A percentile compares a stretch with the other conserved stretches of the same genome.
These are phyloP conservation scores for Aspergillus haitiensis DNA, from an alignment of 495 filamentous ascomycete species.

Conservation along the genomic window DNA sequence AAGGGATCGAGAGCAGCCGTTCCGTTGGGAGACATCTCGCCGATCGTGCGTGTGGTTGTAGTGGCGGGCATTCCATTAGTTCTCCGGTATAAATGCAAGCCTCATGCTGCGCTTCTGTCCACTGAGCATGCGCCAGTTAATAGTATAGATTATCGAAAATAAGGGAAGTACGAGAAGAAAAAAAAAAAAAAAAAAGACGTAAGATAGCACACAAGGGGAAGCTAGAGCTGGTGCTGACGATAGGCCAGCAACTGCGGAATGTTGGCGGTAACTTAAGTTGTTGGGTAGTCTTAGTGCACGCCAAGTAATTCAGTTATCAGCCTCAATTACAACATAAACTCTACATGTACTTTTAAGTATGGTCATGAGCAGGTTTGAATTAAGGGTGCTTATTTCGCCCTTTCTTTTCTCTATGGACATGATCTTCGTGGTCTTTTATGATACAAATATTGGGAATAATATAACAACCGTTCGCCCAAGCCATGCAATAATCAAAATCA, in stretches of 20 bases:
- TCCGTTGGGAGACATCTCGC: conserved; percentile 45
- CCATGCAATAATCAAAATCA: conserved; percentile 37
- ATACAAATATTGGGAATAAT: conserved; percentile 23
- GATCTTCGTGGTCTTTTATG: conserved; percentile 25
- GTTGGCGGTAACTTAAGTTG: conserved; percentile 2
- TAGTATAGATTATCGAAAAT: background rate
- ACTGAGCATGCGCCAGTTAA: conserved; percentile 14
- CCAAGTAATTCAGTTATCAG: background rate
- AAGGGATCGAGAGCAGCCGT: conserved; percentile 38
- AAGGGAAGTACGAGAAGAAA: background rate
- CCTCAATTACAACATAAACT: background rate
- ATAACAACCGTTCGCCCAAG: conserved; percentile 40
- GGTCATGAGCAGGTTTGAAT: background rate
- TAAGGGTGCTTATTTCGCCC: conserved; percentile 1
- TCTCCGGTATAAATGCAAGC: conserved; percentile 25
- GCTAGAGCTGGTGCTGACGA: background rate
- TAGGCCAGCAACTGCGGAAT: background rate
- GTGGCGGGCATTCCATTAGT: conserved; percentile 46
- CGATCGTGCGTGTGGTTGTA: conserved; percentile 33
- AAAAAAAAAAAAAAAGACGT: background rate
- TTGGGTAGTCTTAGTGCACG: background rate
- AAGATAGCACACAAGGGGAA: background rate
- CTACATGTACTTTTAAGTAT: background rate
- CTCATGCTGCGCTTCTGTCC: conserved; percentile 33
- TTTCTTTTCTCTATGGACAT: conserved; percentile 28